Percentiles rank a stretch among this genome's conserved stretches.
phyloP scores from a whole-genome alignment of 2,329 filamentous ascomycete genomes.

The Fusarium xyrophilum region DNA sequence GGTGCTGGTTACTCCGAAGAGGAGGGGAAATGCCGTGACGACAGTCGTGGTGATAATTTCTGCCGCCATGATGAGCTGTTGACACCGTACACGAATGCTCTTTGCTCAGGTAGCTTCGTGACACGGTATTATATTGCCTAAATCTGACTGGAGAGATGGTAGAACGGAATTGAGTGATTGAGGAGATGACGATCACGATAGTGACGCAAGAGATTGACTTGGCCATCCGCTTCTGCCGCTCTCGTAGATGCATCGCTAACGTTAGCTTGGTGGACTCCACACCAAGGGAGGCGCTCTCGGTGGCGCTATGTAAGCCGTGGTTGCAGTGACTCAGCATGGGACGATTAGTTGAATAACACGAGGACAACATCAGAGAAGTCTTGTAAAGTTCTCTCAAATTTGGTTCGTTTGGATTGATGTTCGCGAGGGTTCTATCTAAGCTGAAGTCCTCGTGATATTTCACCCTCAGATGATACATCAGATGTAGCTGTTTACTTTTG shows the following conservation, averaged over 20 bases:
- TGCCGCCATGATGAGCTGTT: neutral
- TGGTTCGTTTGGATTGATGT: rapidly evolving
- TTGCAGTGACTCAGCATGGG: neutral
- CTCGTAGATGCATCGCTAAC: slow-evolving; percentile 14
- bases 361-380: no score
- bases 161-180: neutral
- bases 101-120: no score
- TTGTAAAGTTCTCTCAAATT: no score
- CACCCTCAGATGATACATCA: no score
- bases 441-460: no score
- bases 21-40: slow-evolving; percentile 11
- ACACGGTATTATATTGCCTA: no score
- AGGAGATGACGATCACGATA: neutral
- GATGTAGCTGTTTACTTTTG: no score
- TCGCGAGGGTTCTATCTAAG: neutral
- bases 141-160: neutral
- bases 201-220: slow-evolving; percentile 11
- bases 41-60: slow-evolving; percentile 1
- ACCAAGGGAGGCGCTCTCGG: neutral
- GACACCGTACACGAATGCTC: no score
- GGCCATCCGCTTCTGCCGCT: neutral
- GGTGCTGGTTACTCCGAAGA: slow-evolving; percentile 15
- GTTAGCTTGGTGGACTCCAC: neutral
- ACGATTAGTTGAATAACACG: neutral
- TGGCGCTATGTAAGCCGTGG: neutral